Base-by-base conservation (phyloP, 495 filamentous ascomycete species). In the Trichocladium antarcticum region DNA sequence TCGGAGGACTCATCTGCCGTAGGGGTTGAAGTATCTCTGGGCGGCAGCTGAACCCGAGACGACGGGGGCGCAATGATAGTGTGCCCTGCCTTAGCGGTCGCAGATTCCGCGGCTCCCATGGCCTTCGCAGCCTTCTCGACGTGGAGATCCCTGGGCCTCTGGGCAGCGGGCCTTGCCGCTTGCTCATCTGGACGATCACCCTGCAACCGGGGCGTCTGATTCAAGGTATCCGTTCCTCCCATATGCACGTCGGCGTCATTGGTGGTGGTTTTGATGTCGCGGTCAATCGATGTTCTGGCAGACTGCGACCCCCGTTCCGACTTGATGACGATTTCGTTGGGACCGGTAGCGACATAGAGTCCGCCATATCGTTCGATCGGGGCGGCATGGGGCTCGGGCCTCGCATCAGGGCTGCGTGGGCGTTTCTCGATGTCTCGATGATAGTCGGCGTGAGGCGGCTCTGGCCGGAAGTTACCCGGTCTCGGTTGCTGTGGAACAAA, bases 371-470 rank as follows among this genome's bases (percentile, higher is more conserved):
- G 62, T 15, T 72, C 69, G 15, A 45, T 31, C 6, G 47, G 38
- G 9, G 42, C 39, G 2, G 55, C 17, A 8, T 67, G 61, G 3
- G 61, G 49, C 0, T 70, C 70, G 1, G 62, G 55, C 43, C 71
- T 68, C n/a, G 63, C 66, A 56, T 69, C 71, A 22, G 70, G 69
- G 47, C 72, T 74, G 29, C 60, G 65, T 10, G 72, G 69, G 32
- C 68, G 59, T 37, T 68, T 66, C 12, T 66, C 59, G 20, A 55
- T 51, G 19, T 70, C 63, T 6, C 65, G 65, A 34, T 67, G 59
- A n/a, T 68, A 64, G 41, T 77, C 74, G 19, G 57, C 48, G 35
- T 65, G 62, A 9, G 60, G 49, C 3, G 65, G 51, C 3, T 32
- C 31, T 32, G 31, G 31, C 5, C 31, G 31, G 39, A 54, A 57